phyloP scores from a whole-genome alignment of 768 basidiomycete species.

The Russula dissimulans region DNA sequence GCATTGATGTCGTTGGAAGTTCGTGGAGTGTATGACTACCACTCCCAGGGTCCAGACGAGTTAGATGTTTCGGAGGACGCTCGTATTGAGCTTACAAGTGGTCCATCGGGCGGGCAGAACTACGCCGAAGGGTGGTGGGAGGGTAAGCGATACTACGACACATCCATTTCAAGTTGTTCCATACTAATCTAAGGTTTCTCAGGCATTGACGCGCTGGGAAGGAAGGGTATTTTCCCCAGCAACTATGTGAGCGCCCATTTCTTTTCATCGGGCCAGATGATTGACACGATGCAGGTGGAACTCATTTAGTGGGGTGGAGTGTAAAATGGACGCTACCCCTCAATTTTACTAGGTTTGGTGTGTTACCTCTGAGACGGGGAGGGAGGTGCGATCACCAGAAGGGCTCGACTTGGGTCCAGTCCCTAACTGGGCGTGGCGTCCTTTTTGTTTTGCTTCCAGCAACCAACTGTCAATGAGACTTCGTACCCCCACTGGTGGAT shows the following conservation, averaged over 20 bases:
- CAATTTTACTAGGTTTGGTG: conserved; percentile 26
- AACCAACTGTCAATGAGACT: background rate
- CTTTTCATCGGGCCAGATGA: conserved; percentile 11
- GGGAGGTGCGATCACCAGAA: conserved; percentile 1
- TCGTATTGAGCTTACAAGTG: conserved; percentile 53
- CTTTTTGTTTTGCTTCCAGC: conserved; percentile 4
- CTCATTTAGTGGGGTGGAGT: conserved; percentile 21
- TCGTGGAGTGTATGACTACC: conserved; percentile 73
- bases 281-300: conserved; percentile 38
- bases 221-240: conserved; percentile 78
- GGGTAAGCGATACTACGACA: conserved; percentile 37
- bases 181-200: conserved; percentile 22
- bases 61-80: conserved; percentile 53
- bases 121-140: conserved; percentile 84
- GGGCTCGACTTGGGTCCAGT: background rate
- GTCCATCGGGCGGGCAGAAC: conserved; percentile 49
- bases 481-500: background rate
- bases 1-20: conserved; percentile 36
- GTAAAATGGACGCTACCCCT: conserved; percentile 10
- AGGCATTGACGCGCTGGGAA: conserved; percentile 53
- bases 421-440: background rate
- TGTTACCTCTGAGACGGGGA: background rate
- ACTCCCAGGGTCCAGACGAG: conserved; percentile 65
- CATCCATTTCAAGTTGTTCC: conserved; percentile 16
- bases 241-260: conserved; percentile 60